Percentiles rank a stretch among this genome's conserved stretches.
Conservation (phyloP, 345 rosid species). For the Rhodamnia argentea region DNA sequence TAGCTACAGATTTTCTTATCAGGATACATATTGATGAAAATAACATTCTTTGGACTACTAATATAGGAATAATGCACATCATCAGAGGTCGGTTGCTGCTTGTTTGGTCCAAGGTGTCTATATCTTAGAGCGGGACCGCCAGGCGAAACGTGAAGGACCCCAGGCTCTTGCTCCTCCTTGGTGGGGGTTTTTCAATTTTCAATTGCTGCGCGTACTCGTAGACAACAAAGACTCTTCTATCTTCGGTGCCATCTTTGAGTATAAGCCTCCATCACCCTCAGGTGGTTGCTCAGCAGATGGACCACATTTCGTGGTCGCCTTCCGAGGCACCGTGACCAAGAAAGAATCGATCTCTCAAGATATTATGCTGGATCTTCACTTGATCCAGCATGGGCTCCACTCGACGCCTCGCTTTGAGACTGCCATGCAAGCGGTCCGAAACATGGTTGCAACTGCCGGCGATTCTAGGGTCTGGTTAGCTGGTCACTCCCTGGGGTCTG, state of each 20-base stretch:
- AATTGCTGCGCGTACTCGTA: slow-evolving; percentile 40
- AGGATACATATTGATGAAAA: neutral
- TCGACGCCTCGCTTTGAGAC: slow-evolving; percentile 62
- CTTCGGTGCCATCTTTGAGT: slow-evolving; percentile 78
- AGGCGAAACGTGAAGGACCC: slow-evolving; percentile 49
- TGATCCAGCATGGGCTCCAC: slow-evolving; percentile 61
- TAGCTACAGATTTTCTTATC: neutral
- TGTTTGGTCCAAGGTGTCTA: slow-evolving; percentile 78
- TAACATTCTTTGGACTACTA: neutral
- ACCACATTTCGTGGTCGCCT: slow-evolving; percentile 62
- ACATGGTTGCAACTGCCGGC: slow-evolving; percentile 55
- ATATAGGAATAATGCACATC: slow-evolving; percentile 58
- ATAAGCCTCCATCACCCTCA: slow-evolving; percentile 28
- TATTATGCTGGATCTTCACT: slow-evolving; percentile 47
- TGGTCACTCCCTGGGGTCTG: slow-evolving; percentile 91
- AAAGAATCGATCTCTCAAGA: slow-evolving; percentile 57
- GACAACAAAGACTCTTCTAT: slow-evolving; percentile 67
- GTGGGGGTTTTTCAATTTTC: slow-evolving; percentile 80
- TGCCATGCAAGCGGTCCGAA: slow-evolving; percentile 67
- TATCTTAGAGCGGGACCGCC: slow-evolving; percentile 79
- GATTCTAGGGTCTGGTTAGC: slow-evolving; percentile 73
- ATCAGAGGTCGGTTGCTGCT: slow-evolving; percentile 66
- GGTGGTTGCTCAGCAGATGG: slow-evolving; percentile 13
- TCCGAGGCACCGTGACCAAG: slow-evolving; percentile 75
- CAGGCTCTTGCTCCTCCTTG: slow-evolving; percentile 66